These are phyloP conservation scores for Adansonia digitata DNA, from an alignment of 345 rosid species.

Conservation along the genomic window DNA sequence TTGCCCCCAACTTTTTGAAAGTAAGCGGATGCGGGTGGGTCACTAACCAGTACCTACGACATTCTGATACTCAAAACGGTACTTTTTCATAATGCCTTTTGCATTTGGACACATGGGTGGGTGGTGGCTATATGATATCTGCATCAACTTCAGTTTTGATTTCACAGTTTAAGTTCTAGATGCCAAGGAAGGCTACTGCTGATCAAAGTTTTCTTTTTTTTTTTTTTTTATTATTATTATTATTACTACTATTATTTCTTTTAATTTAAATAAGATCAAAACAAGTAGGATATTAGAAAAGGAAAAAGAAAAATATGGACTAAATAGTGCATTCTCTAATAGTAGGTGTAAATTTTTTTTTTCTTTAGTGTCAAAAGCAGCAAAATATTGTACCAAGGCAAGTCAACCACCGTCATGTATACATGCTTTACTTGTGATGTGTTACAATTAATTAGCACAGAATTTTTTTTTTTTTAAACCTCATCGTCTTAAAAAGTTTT, in stretches of 20 bases:
- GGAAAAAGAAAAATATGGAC: background rate
- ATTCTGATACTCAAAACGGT: background rate
- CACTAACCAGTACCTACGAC: background rate
- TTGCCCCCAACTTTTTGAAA: background rate
- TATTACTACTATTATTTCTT: too few species aligned
- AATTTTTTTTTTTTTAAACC: too few species aligned
- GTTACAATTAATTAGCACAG: background rate
- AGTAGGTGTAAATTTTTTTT: constrained; percentile 10
- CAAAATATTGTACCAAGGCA: constrained; percentile 11
- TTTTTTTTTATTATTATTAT: background rate
- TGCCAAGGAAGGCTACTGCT: constrained; percentile 11
- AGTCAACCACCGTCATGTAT: background rate
- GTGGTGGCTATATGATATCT: background rate
- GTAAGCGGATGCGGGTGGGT: background rate
- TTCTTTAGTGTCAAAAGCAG: too few species aligned
- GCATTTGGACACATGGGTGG: background rate
- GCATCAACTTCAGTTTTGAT: constrained; percentile 3
- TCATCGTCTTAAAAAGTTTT: too few species aligned
- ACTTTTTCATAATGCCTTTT: background rate
- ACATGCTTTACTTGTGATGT: background rate
- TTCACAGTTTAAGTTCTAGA: background rate
- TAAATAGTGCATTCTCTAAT: background rate
- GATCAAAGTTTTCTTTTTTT: background rate
- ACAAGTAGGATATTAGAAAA: background rate
- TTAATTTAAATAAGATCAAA: background rate